phyloP scores from a whole-genome alignment of 495 filamentous ascomycete genomes.

The Xylaria curta region DNA sequence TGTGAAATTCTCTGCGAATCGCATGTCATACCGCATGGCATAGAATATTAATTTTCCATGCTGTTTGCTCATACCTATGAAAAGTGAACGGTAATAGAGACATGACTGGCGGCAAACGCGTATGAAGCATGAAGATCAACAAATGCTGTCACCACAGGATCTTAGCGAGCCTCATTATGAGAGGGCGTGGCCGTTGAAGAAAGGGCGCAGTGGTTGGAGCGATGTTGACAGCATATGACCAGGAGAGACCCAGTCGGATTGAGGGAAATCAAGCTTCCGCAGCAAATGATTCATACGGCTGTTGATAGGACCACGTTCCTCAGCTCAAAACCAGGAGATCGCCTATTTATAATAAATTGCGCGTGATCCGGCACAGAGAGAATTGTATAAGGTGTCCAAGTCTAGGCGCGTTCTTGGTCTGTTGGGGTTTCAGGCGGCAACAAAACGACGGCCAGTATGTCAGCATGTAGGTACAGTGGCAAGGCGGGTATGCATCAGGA shows the following conservation, averaged over 20 bases:
- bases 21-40: slow-evolving; percentile 16
- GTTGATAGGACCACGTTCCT: slow-evolving; percentile 24
- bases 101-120: slow-evolving; percentile 10
- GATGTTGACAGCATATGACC: slow-evolving; percentile 6
- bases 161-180: slow-evolving; percentile 7
- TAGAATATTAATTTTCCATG: neutral
- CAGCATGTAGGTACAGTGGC: neutral
- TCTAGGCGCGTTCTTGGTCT: neutral
- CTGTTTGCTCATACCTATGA: neutral
- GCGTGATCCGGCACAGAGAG: slow-evolving; percentile 17
- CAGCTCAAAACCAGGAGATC: neutral
- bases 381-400: neutral
- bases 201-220: neutral
- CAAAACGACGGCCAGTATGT: slow-evolving; percentile 6
- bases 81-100: neutral
- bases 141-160: neutral
- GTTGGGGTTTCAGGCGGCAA: slow-evolving; percentile 5
- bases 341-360: slow-evolving; percentile 2
- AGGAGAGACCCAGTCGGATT: neutral
- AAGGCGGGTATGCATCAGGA: slow-evolving; percentile 7
- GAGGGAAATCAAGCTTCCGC: neutral
- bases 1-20: slow-evolving; percentile 14
- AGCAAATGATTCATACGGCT: neutral
- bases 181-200: neutral
- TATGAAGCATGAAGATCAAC: slow-evolving; percentile 7